Evolutionary conservation across 768 basidiomycete species (phyloP), one percentile per base, ranked within the genome.

Genomic region (Myochromella boudieri): DNA sequence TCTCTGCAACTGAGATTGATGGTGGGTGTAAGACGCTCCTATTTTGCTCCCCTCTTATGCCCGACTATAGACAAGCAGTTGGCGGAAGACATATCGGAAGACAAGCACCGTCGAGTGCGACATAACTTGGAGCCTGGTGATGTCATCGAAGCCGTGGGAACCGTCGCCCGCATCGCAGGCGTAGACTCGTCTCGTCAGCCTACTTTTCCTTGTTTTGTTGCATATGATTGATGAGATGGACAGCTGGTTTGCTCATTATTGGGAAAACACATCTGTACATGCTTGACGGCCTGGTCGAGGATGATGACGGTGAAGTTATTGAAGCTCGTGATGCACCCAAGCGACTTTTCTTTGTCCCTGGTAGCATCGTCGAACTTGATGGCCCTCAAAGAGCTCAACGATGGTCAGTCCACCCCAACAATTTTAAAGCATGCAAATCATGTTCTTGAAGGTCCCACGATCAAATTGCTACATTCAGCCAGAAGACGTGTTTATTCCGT

Each of bases 71-170:
- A 80, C 57, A 75, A 78, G 33, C 75, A 82, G 36, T 67, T 91
- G 22, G 74, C 77, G 3, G 90, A 94, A 51, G 91, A 93, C 39
- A 77, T 92, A 24, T 73, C 82, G 1, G 93, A 94, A 37, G 92
- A 95, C 65, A 95, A 92, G 58, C 85, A 93, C 62, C 80, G 93
- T 14, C 73, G 91, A 45, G 83, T 97, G 6, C 77, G 91, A 31
- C 90, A 92, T 57, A 86, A 93, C 48, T 72, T 95, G 20, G 90
- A 94, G 60, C 82, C 89, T 18, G 90, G 91, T 3, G 94, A 97
- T 62, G 78, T 93, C 6, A 90, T 97, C 27, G 90, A 95, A 53
- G 90, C 83, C 11, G 82, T 90, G 6, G 78, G 78, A 42, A 97
- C 94, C 9, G 90, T 95, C 37, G 89, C 91, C 5, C 80, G 92